These are phyloP conservation scores for Clausena lansium DNA, from an alignment of 345 rosid genomes.

Conservation along the genomic window DNA sequence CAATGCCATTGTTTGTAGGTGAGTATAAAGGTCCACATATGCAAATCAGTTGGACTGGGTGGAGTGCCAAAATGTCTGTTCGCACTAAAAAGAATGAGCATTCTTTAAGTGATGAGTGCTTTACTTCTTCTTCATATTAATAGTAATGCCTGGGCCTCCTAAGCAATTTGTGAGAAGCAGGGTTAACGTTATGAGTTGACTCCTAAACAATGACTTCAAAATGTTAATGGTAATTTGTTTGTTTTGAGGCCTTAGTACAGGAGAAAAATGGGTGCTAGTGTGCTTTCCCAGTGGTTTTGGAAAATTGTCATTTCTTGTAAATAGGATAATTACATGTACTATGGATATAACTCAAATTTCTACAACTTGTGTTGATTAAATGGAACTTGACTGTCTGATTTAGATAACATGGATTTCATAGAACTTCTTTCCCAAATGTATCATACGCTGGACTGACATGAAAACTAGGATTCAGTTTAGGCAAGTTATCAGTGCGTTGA, in stretches of 20 bases:
- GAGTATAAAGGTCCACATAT: slow-evolving; percentile 1
- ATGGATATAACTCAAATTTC: not conserved
- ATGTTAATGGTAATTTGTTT: not conserved
- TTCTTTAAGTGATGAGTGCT: not conserved
- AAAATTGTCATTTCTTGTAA: not conserved
- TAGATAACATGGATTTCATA: not conserved
- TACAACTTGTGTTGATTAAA: not conserved
- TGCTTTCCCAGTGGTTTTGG: not conserved
- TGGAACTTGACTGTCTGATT: not conserved
- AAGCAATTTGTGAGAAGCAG: not conserved
- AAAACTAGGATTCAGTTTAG: slow-evolving; percentile 1
- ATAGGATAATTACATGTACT: not conserved
- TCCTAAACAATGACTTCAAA: not conserved
- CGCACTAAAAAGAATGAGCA: not conserved
- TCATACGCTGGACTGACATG: not conserved
- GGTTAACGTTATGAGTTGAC: not conserved
- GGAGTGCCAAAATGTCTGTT: not conserved
- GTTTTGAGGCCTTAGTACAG: not conserved
- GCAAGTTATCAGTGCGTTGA: not conserved
- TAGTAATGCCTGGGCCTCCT: not conserved
- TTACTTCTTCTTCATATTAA: not conserved
- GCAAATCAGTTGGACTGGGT: not conserved
- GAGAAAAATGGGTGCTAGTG: not conserved
- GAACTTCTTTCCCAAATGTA: not conserved
- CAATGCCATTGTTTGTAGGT: slow-evolving; percentile 89